Evolutionary conservation across 2,329 filamentous ascomycete genomes (phyloP), one percentile per base, ranked within the genome.

Genomic region (Colletotrichum salicis): DNA sequence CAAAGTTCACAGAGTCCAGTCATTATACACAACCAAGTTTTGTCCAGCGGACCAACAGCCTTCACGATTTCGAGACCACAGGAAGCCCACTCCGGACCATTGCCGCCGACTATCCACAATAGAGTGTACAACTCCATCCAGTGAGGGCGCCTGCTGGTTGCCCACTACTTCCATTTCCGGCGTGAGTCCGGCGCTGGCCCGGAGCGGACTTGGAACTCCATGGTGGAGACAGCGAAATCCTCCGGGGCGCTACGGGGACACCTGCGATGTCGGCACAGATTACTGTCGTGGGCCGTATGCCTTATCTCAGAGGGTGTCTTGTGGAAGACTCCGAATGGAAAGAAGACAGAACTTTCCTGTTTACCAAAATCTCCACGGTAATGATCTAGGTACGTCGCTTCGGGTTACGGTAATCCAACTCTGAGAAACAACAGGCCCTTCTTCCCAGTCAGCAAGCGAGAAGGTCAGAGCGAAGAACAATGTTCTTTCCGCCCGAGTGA

Each of bases 71-170:
- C 62, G 33, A 22, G 33, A 22, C 12, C 33, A 7, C 29, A 12
- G n/a, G 3, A 48, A 12, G 8, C 19, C 7, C 54, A 24, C 19
- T 52, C 35, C 57, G 52, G 33, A 24, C 12, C 41, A 24, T 24
- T 7, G 41, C 12, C 22, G 15, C n/a, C 52, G 52, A 5, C n/a
- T 33, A 15, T n/a, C 67, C 60, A 45, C 19, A 29, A 70, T 54
- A 55, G 67, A 65, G 61, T 65, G n/a, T 70, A 24, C 24, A 60
- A 60, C n/a, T 65, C 67, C 61, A 12, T 35, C 67, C 62, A 63
- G 33, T 57, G 24, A 63, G 5, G 31, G 15, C 8, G 3, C 33
- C 12, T 6, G 1, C 5, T 48, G 8, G 6, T 3, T 48, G 52
- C 8, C 48, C 65, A 48, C 19, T 5, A 13, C 54, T 65, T 59